These are phyloP conservation scores for Cucumis melo DNA, from an alignment of 306 rosid genomes.

Conservation along the genomic window DNA sequence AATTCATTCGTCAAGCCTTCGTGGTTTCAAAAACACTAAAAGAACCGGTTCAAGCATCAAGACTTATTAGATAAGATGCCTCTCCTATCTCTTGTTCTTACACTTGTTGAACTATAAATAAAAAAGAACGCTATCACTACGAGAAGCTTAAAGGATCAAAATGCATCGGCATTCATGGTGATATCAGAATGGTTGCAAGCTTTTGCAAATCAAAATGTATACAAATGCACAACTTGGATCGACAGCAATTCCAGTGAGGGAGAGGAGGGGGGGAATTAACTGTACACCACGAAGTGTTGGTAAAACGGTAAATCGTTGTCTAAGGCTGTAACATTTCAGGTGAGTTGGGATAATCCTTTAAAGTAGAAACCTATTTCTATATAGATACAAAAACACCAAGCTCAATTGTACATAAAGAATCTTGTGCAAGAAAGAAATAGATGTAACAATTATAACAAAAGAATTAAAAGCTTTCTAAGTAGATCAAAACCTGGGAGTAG, in stretches of 20 bases:
- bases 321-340: background rate
- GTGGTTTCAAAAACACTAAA: too few relatives aligned
- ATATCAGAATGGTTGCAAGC: background rate
- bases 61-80: too few relatives aligned
- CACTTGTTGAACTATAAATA: background rate
- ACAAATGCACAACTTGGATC: background rate
- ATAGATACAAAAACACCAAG: slow-evolving; percentile 25
- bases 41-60: background rate
- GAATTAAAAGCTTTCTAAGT: background rate
- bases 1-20: too few relatives aligned
- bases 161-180: background rate
- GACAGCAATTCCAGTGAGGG: background rate
- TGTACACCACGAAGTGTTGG: background rate
- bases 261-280: background rate
- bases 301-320: background rate
- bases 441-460: background rate
- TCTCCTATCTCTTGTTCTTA: background rate
- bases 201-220: background rate
- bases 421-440: slow-evolving; percentile 5
- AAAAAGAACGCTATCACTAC: background rate
- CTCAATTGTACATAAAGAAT: slow-evolving; percentile 27
- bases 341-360: background rate
- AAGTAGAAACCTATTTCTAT: slow-evolving; percentile 16
- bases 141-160: background rate
- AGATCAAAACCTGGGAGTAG: slow-evolving; percentile 6